Base-by-base conservation (phyloP, 1,139 yeast species). In the Pichia norvegensis region DNA sequence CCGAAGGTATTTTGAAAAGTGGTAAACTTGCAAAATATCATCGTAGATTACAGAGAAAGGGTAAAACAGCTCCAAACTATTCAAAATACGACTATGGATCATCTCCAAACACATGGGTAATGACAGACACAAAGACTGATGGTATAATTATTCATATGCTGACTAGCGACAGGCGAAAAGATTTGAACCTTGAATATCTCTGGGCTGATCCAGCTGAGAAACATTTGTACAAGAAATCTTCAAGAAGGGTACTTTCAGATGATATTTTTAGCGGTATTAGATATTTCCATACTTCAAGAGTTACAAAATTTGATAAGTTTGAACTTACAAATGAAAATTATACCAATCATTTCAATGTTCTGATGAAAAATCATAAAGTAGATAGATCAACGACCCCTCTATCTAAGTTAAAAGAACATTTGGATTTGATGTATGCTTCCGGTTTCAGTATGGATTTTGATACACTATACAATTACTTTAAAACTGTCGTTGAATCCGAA, bases 1-100 rank as follows among this genome's bases (percentile, higher is more conserved):
- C 81, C 9, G 95, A 88, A 57, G 97, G 97, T 1, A 68, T 84
- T 53, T 71, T 79, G 4, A 80, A 85, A 27, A 69, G 77, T 8
- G 76, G 81, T 37, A 72, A 75, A 33, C 67, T 78, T 37, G 74
- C 81, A 14, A 76, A 76, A 27, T 74, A 76, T 43, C 78, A 79
- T 52, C 75, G 86, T 49, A 70, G 95, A 52, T 67, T 85, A 60
- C 72, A 74, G 39, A 74, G 49, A 72, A 60, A 70, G 77, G 63
- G 81, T 78, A 36, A 69, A 73, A 55, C 75, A 70, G 55, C 59
- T 2, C 78, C 79, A 9, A 63, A 71, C 25, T 74, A 79, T 17
- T 73, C 82, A 3, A 78, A 77, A 52, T 61, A 63, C 36, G 76
- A 75, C 43, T 79, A 75, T 57, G 85, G 85, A 1, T 68, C 70